Conservation (phyloP, 192 early-diverging fungal species). For the Backusella sp. region DNA sequence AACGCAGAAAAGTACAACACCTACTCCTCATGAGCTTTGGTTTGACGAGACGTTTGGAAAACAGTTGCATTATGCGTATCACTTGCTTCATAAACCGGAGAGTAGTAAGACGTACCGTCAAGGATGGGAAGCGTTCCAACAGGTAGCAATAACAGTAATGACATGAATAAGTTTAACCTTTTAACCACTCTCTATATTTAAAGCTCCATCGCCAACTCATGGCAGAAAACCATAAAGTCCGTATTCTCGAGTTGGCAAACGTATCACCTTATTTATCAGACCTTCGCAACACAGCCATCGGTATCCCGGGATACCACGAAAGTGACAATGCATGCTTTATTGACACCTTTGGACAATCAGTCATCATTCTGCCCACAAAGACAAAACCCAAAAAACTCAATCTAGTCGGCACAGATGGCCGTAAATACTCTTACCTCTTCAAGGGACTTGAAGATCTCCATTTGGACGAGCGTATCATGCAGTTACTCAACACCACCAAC, state of each 20-base stretch:
- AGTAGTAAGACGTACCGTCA: slow-evolving; percentile 45
- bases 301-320: slow-evolving; percentile 47
- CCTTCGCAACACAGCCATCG: slow-evolving; percentile 44
- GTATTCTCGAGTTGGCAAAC: slow-evolving; percentile 53
- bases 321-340: slow-evolving; percentile 36
- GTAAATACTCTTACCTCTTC: slow-evolving; percentile 71
- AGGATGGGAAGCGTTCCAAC: slow-evolving; percentile 58
- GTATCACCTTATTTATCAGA: slow-evolving; percentile 60
- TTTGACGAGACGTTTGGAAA: slow-evolving; percentile 56
- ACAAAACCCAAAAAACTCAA: slow-evolving; percentile 89
- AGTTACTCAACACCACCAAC: slow-evolving; percentile 66
- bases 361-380: slow-evolving; percentile 76
- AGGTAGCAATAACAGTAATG: slow-evolving; percentile 37
- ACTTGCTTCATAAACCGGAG: slow-evolving; percentile 40
- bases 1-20: slow-evolving; percentile 16
- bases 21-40: slow-evolving; percentile 67
- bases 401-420: slow-evolving; percentile 57
- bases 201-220: slow-evolving; percentile 57
- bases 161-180: neutral
- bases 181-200: neutral
- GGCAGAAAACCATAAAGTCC: slow-evolving; percentile 52
- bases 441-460: slow-evolving; percentile 94
- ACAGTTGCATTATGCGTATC: slow-evolving; percentile 54
- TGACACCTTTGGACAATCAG: slow-evolving; percentile 47
- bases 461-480: slow-evolving; percentile 91